Conservation (phyloP, 2,329 filamentous ascomycete species). For the Amauroascus verrucosus region DNA sequence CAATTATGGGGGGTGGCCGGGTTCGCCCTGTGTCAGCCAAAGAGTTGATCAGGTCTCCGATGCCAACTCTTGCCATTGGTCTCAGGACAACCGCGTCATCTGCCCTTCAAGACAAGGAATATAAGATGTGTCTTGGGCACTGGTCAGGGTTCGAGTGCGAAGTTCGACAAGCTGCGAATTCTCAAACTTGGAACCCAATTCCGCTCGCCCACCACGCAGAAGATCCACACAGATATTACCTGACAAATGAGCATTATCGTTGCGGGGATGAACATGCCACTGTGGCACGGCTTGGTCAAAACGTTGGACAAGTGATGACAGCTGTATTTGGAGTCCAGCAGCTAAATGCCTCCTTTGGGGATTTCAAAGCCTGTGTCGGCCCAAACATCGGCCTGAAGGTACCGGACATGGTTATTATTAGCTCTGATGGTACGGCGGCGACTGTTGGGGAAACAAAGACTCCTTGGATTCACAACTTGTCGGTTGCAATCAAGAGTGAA, state of each 20-base stretch:
- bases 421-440: background rate
- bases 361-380: background rate
- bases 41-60: background rate
- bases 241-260: background rate
- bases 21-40: background rate
- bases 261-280: conserved; percentile 2
- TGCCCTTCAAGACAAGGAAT: background rate
- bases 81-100: background rate
- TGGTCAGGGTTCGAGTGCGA: background rate
- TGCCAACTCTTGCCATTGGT: background rate
- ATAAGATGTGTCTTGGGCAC: background rate
- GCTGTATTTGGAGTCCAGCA: background rate
- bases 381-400: background rate
- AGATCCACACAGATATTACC: background rate
- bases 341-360: background rate
- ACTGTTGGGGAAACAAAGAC: conserved; percentile 4
- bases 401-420: background rate
- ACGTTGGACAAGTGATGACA: background rate
- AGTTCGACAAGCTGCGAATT: background rate
- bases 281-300: background rate
- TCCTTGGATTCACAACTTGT: background rate
- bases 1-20: too few species aligned
- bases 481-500: background rate
- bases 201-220: background rate
- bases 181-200: too few species aligned